Conservation (phyloP, 805 yeast species). For the Ogataea nonfermentans region DNA sequence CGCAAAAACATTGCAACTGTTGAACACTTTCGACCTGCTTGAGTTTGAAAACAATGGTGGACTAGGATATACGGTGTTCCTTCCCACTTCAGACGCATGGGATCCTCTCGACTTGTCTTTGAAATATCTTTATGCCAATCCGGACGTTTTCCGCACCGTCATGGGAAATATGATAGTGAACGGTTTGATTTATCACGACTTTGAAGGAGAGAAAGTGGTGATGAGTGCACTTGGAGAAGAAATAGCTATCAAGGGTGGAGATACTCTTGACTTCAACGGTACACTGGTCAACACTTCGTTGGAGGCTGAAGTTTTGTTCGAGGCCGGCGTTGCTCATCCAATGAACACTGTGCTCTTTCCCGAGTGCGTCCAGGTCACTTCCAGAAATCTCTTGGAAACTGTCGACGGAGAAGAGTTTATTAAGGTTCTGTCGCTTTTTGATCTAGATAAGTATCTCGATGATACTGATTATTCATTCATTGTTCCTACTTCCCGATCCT, state of each 20-base stretch:
- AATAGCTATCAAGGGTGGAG: constrained; percentile 7
- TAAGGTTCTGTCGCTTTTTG: constrained; percentile 40
- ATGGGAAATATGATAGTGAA: constrained; percentile 60
- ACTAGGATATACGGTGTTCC: constrained; percentile 68
- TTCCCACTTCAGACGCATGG: constrained; percentile 83
- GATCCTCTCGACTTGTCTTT: constrained; percentile 54
- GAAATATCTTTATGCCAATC: constrained; percentile 55
- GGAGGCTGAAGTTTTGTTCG: constrained; percentile 67
- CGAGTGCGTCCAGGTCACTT: constrained; percentile 46
- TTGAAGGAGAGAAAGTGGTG: constrained; percentile 32
- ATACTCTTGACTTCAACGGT: constrained; percentile 15
- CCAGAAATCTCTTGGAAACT: constrained; percentile 54
- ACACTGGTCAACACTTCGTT: constrained; percentile 36
- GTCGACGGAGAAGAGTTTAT: constrained; percentile 52
- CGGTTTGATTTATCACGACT: constrained; percentile 67
- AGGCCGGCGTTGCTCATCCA: constrained; percentile 83
- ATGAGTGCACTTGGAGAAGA: constrained; percentile 16
- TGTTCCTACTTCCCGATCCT: constrained; percentile 63
- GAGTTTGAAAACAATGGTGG: constrained; percentile 46
- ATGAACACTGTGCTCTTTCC: constrained; percentile 60
- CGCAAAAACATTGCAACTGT: constrained; percentile 58
- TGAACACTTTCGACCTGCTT: constrained; percentile 51
- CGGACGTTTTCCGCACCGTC: constrained; percentile 47
- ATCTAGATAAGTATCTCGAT: constrained; percentile 42
- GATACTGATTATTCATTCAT: constrained; percentile 56